Percentiles rank a stretch among this genome's conserved stretches.
Evolutionary conservation across 257 asterid genomes (phyloP).

Genomic region (Rehmannia glutinosa): DNA sequence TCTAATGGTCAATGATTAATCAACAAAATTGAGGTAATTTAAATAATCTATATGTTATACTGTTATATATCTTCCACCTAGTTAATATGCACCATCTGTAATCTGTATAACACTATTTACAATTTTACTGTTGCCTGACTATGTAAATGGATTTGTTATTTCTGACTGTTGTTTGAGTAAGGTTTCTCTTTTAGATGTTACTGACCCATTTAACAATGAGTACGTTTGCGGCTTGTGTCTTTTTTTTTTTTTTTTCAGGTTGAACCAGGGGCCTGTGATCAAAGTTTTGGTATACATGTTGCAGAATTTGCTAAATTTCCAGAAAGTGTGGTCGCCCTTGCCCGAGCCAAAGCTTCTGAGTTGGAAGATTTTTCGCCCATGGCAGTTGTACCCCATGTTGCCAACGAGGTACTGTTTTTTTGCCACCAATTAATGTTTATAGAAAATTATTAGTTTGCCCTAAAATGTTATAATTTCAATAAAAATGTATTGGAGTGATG

Average conservation of each 20-base stretch:
- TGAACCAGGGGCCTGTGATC: constrained; percentile 96
- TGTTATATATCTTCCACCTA: not conserved
- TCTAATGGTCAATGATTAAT: not conserved
- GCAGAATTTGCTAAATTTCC: constrained; percentile 99
- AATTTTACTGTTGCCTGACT: not conserved
- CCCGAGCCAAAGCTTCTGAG: constrained; percentile 93
- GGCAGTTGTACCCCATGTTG: constrained; percentile 31
- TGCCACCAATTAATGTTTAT: constrained; percentile 2
- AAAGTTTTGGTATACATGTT: constrained; percentile 97
- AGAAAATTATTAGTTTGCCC: constrained; percentile 3
- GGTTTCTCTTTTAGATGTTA: not conserved
- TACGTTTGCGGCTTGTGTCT: not conserved
- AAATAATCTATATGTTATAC: not conserved
- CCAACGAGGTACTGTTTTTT: constrained; percentile 42
- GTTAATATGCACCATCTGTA: not conserved
- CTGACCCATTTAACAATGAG: constrained; percentile 10
- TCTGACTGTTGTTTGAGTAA: not conserved
- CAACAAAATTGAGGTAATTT: not conserved
- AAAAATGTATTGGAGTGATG: not conserved
- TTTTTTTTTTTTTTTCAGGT: constrained; percentile 46
- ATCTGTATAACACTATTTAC: not conserved
- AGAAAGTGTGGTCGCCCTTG: constrained; percentile 82
- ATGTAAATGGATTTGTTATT: not conserved
- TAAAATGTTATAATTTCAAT: not conserved
- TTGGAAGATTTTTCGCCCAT: constrained; percentile 86